Evolutionary conservation across 1,284 basidiomycete genomes (phyloP).

Genomic region (Bjerkandera adusta): DNA sequence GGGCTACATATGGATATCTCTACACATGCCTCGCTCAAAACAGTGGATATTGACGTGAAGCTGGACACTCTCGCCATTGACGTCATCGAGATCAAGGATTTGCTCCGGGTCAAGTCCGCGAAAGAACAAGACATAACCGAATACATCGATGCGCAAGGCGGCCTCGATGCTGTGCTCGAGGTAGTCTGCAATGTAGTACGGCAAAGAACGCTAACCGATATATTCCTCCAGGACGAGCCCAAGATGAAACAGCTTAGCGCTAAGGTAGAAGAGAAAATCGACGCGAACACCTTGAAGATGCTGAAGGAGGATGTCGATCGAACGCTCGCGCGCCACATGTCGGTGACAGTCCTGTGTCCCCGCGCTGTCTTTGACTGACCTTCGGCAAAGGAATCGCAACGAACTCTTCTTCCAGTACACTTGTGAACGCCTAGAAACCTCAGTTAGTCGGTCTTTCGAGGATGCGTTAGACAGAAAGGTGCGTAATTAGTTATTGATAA

Average conservation of each 20-base stretch:
- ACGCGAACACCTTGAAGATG: not conserved
- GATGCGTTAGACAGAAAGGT: not conserved
- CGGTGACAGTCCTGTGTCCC: slow-evolving; percentile 21
- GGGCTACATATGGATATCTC: slow-evolving; percentile 22
- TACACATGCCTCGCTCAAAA: slow-evolving; percentile 19
- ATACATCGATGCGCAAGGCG: slow-evolving; percentile 20
- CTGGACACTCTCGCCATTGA: no score
- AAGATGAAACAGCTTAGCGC: slow-evolving; percentile 20
- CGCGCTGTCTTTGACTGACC: slow-evolving; percentile 16
- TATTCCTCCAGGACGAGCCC: slow-evolving; percentile 15
- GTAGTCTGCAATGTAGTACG: slow-evolving; percentile 9
- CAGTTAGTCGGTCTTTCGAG: not conserved
- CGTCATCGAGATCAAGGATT: slow-evolving; percentile 17
- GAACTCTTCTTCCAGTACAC: not conserved
- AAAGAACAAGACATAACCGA: slow-evolving; percentile 19
- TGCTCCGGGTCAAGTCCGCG: slow-evolving; percentile 14
- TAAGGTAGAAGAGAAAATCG: not conserved
- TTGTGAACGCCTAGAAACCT: not conserved
- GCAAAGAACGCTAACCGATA: not conserved
- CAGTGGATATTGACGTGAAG: slow-evolving; percentile 15
- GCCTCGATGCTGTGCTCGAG: slow-evolving; percentile 21
- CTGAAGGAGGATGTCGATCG: not conserved
- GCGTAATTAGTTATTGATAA: no score
- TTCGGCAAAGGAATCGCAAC: no score
- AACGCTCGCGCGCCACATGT: slow-evolving; percentile 8